Evolutionary conservation across 768 basidiomycete genomes (phyloP).

Genomic region (Hypholoma fasciculare): DNA sequence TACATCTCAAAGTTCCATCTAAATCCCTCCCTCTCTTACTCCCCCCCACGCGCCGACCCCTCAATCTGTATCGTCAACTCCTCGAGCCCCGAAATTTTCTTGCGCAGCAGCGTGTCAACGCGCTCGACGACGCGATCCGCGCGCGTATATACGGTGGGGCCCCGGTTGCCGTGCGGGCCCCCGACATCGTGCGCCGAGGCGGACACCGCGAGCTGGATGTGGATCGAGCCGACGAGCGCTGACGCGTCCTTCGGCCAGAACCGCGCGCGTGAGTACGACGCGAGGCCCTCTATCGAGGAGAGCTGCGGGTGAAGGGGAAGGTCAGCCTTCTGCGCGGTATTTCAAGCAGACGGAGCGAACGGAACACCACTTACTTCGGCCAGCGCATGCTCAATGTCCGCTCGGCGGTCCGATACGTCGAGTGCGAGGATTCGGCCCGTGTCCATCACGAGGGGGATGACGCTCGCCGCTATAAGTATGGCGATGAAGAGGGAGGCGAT

Average conservation of each 20-base stretch:
- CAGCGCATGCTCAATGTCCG: conserved; percentile 56
- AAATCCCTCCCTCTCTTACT: background rate
- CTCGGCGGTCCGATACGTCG: conserved; percentile 71
- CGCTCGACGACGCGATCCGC: conserved; percentile 73
- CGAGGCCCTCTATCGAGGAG: conserved; percentile 72
- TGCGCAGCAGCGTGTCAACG: conserved; percentile 72
- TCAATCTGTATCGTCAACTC: conserved; percentile 93
- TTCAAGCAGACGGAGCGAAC: background rate
- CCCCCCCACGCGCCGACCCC: conserved; percentile 14
- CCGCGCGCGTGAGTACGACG: conserved; percentile 75
- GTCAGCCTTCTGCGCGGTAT: background rate
- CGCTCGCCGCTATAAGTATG: conserved; percentile 90
- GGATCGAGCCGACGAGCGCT: conserved; percentile 87
- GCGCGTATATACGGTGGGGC: conserved; percentile 50
- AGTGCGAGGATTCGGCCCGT: conserved; percentile 86
- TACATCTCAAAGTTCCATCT: background rate
- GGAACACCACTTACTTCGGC: conserved; percentile 49
- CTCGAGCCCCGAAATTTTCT: conserved; percentile 77
- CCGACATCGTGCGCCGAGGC: conserved; percentile 54
- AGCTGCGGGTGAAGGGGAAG: conserved; percentile 49
- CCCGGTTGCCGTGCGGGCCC: conserved; percentile 47
- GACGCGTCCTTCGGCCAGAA: conserved; percentile 97
- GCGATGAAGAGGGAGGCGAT: conserved; percentile 98
- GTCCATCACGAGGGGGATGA: conserved; percentile 93
- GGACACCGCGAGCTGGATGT: conserved; percentile 79